phyloP scores from a whole-genome alignment of 2,329 filamentous ascomycete genomes.

The Teratosphaeria viscida region DNA sequence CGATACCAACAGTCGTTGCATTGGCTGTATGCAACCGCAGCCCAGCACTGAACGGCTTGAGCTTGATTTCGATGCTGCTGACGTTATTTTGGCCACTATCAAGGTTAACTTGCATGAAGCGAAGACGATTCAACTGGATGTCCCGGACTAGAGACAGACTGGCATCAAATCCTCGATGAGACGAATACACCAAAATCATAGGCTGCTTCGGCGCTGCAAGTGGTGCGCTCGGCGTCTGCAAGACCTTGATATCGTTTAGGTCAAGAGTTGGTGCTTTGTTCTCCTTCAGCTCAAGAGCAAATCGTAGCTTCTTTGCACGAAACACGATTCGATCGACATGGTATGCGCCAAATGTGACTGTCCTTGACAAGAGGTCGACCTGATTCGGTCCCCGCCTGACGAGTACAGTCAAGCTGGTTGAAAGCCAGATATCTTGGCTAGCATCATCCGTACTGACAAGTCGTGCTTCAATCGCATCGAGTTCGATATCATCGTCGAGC shows the following conservation, averaged over 20 bases:
- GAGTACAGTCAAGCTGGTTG: constrained; percentile 35
- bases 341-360: constrained; percentile 62
- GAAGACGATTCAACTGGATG: constrained; percentile 70
- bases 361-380: constrained; percentile 41
- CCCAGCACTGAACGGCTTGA: constrained; percentile 52
- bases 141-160: constrained; percentile 55
- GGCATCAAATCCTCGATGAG: constrained; percentile 56
- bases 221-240: not conserved
- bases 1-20: constrained; percentile 21
- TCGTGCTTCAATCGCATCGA: constrained; percentile 55
- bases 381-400: constrained; percentile 48
- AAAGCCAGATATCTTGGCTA: constrained; percentile 57
- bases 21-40: constrained; percentile 47
- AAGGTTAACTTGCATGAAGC: constrained; percentile 64
- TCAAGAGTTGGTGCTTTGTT: constrained; percentile 36
- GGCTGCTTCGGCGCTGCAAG: constrained; percentile 7
- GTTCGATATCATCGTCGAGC: constrained; percentile 56
- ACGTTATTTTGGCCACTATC: constrained; percentile 64
- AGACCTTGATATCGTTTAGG: constrained; percentile 30
- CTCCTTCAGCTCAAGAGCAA: constrained; percentile 55
- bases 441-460: constrained; percentile 49
- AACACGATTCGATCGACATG: constrained; percentile 63
- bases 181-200: constrained; percentile 64
- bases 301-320: constrained; percentile 50
- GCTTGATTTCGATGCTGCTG: constrained; percentile 36